phyloP scores from a whole-genome alignment of 164 flowering plant genomes.

The Annona cherimola region DNA sequence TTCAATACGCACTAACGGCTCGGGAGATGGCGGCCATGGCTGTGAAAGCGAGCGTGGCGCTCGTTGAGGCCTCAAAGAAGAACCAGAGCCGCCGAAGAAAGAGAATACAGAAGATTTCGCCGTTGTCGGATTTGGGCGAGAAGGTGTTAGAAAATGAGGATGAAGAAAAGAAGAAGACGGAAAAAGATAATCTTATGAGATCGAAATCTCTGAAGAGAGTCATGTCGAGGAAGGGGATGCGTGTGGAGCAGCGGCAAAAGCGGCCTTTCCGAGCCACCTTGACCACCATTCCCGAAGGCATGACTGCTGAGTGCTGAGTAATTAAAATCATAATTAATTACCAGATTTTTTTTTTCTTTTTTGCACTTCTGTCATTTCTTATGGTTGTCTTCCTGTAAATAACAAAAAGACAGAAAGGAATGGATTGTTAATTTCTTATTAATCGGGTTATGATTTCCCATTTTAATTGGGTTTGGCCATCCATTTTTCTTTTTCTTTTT shows the following conservation, averaged over 20 bases:
- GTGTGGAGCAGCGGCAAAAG: conserved; percentile 35
- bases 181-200: conserved; percentile 7
- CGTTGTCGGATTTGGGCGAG: conserved; percentile 5
- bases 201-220: conserved; percentile 33
- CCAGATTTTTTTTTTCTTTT: no score
- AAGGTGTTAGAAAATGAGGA: not conserved
- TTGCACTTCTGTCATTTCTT: no score
- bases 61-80: conserved; percentile 6
- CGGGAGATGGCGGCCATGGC: conserved; percentile 65
- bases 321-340: no score
- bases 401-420: no score
- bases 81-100: not conserved
- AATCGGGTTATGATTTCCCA: no score
- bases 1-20: conserved; percentile 33
- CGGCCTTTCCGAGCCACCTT: conserved; percentile 44
- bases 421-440: no score
- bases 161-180: not conserved
- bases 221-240: conserved; percentile 41
- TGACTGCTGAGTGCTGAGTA: conserved; percentile 7
- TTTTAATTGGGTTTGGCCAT: no score
- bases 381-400: no score
- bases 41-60: conserved; percentile 47
- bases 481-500: no score
- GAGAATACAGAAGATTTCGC: conserved; percentile 12
- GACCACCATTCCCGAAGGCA: conserved; percentile 55